Percentiles rank a stretch among this genome's conserved stretches.
Evolutionary conservation across 257 asterid species (phyloP).

Genomic region (Solanum ahanhuiri): DNA sequence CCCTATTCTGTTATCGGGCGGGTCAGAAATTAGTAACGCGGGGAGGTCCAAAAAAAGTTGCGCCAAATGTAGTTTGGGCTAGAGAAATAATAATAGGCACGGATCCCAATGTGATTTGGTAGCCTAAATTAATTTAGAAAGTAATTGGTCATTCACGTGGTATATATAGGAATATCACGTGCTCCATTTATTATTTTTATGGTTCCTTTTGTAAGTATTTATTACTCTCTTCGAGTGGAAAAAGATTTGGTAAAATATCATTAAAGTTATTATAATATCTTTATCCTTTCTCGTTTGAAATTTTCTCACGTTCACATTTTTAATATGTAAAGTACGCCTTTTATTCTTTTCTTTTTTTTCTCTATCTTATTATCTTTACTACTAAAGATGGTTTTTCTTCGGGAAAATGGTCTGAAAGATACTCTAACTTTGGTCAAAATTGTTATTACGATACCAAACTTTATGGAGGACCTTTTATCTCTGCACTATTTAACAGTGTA

Average conservation of each 20-base stretch:
- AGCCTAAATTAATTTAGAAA: neutral
- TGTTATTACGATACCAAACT: no score
- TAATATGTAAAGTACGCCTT: neutral
- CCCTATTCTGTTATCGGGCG: slow-evolving; percentile 1
- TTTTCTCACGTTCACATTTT: neutral
- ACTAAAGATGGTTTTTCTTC: no score
- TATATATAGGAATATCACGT: neutral
- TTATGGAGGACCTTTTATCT: no score
- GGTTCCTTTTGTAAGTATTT: neutral
- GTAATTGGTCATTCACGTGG: neutral
- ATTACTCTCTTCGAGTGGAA: neutral
- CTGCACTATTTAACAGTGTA: no score
- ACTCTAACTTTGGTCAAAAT: rapidly evolving
- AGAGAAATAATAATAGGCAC: neutral
- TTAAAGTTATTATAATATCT: neutral
- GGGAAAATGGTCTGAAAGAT: no score
- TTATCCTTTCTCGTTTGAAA: neutral
- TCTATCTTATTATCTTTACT: no score
- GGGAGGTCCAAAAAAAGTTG: neutral
- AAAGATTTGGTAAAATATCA: neutral
- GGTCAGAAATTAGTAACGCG: slow-evolving; percentile 1
- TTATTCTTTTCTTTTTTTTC: no score
- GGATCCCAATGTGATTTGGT: neutral
- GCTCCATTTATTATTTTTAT: neutral
- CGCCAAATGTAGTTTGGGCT: neutral